Evolutionary conservation across 31 red algal species (phyloP).

Genomic region (Porphyra umbilicalis): DNA sequence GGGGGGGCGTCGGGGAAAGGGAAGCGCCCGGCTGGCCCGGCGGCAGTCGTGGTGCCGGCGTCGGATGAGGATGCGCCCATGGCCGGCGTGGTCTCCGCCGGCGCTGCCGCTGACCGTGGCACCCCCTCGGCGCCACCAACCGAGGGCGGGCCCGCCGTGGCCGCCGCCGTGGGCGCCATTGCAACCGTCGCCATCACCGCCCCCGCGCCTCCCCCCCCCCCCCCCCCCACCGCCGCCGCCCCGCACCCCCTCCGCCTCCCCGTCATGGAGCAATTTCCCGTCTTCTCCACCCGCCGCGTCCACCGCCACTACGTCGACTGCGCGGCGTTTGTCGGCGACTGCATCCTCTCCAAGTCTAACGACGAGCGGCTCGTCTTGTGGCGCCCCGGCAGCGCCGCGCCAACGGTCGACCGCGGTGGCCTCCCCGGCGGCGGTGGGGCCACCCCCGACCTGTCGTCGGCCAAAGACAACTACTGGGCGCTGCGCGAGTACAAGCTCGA

Average conservation of each 20-base stretch:
- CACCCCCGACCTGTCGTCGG: neutral
- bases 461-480: neutral
- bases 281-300: constrained; percentile 44
- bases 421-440: neutral
- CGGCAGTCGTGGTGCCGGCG: neutral
- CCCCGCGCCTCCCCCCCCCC: too few relatives aligned
- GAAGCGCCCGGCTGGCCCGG: too few relatives aligned
- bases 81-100: constrained; percentile 6
- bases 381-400: too few relatives aligned
- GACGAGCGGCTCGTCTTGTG: constrained; percentile 80
- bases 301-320: constrained; percentile 92
- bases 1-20: neutral
- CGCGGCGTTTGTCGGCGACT: constrained; percentile 76
- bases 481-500: neutral
- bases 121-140: neutral
- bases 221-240: too few relatives aligned
- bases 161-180: too few relatives aligned
- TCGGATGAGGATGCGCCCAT: neutral
- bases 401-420: too few relatives aligned
- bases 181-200: too few relatives aligned
- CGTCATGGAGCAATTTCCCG: constrained; percentile 86
- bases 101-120: neutral
- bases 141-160: neutral
- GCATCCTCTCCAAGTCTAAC: constrained; percentile 74
- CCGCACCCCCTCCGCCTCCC: too few relatives aligned